A percentile compares a stretch with the other conserved stretches of the same genome.
phyloP scores from a whole-genome alignment of 1,139 yeast genomes.

The Taphrina communis region DNA sequence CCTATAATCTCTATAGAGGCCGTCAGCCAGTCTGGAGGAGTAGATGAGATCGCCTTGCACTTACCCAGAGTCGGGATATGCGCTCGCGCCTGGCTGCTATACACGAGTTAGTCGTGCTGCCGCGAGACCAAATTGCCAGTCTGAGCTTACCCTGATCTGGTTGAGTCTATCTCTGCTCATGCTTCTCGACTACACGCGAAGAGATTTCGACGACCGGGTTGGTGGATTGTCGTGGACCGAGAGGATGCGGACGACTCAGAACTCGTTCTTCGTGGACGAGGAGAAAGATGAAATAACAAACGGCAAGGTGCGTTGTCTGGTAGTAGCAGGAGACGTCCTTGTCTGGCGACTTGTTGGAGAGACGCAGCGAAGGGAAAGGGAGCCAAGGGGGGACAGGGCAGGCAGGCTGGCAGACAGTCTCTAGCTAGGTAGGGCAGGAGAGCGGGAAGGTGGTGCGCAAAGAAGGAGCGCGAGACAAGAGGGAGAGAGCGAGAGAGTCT shows the following conservation, averaged over 20 bases:
- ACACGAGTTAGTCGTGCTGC: not conserved
- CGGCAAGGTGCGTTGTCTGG: not conserved
- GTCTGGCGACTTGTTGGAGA: not conserved
- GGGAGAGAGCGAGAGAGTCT: not conserved
- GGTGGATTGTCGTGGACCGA: not conserved
- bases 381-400: conserved; percentile 1
- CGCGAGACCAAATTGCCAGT: not conserved
- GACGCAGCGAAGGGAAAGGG: not conserved
- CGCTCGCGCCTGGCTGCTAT: conserved; percentile 23
- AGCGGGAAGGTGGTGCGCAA: no score
- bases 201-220: not conserved
- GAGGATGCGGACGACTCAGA: no score
- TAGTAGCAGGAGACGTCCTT: not conserved
- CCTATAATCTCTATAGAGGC: conserved; percentile 8
- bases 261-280: no score
- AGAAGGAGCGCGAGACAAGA: not conserved
- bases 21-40: not conserved
- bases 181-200: not conserved
- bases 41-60: not conserved
- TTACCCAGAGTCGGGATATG: conserved; percentile 32
- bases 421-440: not conserved
- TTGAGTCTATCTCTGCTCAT: conserved; percentile 38
- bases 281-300: no score
- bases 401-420: not conserved
- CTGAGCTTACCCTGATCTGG: conserved; percentile 23